Base-by-base conservation (phyloP, 192 early-diverging fungal species). In the Chytriomyces sp. region DNA sequence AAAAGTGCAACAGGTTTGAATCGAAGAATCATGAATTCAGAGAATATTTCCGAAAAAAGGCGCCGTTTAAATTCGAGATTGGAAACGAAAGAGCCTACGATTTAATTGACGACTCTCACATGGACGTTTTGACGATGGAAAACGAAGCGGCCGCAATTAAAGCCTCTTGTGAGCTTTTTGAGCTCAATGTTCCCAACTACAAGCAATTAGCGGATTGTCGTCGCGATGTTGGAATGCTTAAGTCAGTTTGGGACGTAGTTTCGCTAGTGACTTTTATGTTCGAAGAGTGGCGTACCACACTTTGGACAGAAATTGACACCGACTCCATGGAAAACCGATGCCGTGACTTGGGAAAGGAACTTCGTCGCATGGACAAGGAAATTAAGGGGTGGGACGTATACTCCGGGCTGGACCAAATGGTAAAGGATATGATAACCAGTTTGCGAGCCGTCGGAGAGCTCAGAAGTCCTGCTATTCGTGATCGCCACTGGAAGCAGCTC, bases 351-450 rank as follows among this genome's bases (percentile, higher is more conserved):
- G 73, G 79, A 12, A 89, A 89, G 62, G 88, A 89, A 53, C 75
- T 89, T 31, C 66, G 88, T 22, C 70, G 81, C 22, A 87, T 89
- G 88, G 88, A 89, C 75, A 88, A 86, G 52, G 88, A 89, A 73
- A 88, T 89, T 72, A 89, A 89, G 72, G 86, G 80, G 17, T 89
- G 88, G 88, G 85, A 89, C 74, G 88, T 84, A 26, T 89, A 86
- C 75, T 65, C 76, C 3, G 88, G 88, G 5, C 66, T 89, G 4
- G 88, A 89, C 63, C 86, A 89, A 71, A 84, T 80, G 74, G 88
- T 89, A 8, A 89, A 89, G 66, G 86, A 89, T 69, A 89, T 89
- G 88, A 82, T 89, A 26, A 89, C 88, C 3, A 77, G 74, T 59
- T 75, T 89, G 62, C 59, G 86, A 8, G 88, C 86, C n/a, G 88